Evolutionary conservation across 1,139 yeast genomes (phyloP), one percentile per base, ranked within the genome.

Genomic region (Ogataea hybrid): DNA sequence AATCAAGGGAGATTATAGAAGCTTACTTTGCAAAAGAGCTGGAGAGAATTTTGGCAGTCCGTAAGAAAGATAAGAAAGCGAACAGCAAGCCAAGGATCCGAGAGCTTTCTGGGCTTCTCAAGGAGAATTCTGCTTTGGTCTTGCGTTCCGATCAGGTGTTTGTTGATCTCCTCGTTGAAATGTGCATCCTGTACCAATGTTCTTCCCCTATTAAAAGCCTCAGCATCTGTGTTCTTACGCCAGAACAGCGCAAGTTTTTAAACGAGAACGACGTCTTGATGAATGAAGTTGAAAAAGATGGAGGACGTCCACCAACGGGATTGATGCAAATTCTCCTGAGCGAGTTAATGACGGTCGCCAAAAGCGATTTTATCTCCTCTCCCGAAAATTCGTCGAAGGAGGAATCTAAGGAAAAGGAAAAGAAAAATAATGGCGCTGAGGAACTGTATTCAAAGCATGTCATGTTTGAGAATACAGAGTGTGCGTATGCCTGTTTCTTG

Each of bases 401-500:
- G 2, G 51, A 50, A 3, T 56, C 56, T 14, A 62, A 58, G 11
- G 48, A 15, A 3, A 33, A 32, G 51, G 51, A 30, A 52, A 55
- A 21, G 49, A 52, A 29, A 43, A 45, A 42, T 25, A 10, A 28
- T 6, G 32, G 30, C 5, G 20, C 35, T 1, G 39, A 39, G 5
- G 43, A 43, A 32, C 38, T 30, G 27, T 44, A 46, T 18, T 36
- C 49, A 3, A 46, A 37, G n/a, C 43, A 44, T 5, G 46, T 46
- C 10, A 43, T 58, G 40, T 48, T 47, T 20, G 47, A 45, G 27
- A 76, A 77, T 49, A 49, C 54, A 10, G 70, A 75, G 27, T 85
- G 83, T 59, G 71, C 81, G 0, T 81, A 84, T 55, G 79, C 80
- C 42, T 74, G 84, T 37, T 86, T 82, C 57, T 64, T 90, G 32